Evolutionary conservation across 805 yeast genomes (phyloP).

Genomic region (Saccharomyces eubayanus): DNA sequence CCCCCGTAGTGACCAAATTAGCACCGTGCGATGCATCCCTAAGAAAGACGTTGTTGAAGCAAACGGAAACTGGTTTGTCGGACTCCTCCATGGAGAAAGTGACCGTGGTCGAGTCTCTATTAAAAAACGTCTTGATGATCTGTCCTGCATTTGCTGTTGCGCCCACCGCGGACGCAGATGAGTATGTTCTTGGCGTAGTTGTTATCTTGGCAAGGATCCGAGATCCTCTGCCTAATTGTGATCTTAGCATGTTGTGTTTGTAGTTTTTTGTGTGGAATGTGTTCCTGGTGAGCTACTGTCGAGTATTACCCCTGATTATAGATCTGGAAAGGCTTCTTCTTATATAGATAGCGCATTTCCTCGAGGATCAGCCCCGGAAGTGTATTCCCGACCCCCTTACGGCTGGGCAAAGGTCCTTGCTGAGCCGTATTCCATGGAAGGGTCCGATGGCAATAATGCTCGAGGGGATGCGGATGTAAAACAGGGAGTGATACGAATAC

Average conservation of each 20-base stretch:
- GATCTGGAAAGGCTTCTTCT: not conserved
- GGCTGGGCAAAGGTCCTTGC: not conserved
- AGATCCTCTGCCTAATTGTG: not conserved
- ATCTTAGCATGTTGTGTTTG: not conserved
- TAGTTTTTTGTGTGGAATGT: not conserved
- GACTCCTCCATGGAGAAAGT: constrained; percentile 15
- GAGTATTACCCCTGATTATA: not conserved
- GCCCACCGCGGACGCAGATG: not conserved
- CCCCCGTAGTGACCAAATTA: constrained; percentile 57
- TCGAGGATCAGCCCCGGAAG: not conserved
- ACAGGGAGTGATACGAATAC: not conserved
- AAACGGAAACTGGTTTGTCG: constrained; percentile 23
- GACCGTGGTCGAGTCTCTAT: constrained; percentile 19
- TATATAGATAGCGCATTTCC: not conserved
- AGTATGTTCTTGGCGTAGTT: not conserved
- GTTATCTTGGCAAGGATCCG: not conserved
- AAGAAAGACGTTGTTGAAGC: constrained; percentile 46
- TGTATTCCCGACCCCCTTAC: not conserved
- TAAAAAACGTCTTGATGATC: constrained; percentile 4
- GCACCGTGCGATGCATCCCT: constrained; percentile 63
- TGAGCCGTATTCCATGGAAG: not conserved
- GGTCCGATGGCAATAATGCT: not conserved
- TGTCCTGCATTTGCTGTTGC: not conserved
- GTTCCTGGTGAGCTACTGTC: not conserved
- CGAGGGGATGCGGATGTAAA: not conserved